Evolutionary conservation across 2,329 filamentous ascomycete genomes (phyloP), one percentile per base, ranked within the genome.

Genomic region (Cladosporium colombiae): DNA sequence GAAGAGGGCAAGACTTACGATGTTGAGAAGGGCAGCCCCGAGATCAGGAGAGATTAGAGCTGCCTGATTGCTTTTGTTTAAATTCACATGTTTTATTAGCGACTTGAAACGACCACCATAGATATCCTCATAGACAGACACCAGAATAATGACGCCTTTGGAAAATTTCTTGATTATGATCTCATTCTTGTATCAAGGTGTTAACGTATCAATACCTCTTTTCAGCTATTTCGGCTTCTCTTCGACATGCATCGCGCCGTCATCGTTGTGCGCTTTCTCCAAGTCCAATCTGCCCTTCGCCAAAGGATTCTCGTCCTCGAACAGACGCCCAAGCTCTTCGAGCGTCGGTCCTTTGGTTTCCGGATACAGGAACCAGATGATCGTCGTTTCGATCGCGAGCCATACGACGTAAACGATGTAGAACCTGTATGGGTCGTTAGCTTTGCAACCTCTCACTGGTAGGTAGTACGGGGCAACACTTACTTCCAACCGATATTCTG

Each of bases 241-340:
- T 35, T 62, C 60, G 21, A 62, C 13, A 23, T 55, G 49, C 23
- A 62, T 23, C 5, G 31, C 21, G n/a, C 27, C 46, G n/a, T 37
- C 46, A 13, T 40, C 60, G 23, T 62, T 49, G 3, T 37, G 21
- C 13, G 49, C 31, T 44, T 55, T 62, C 33, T 64, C 62, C 23
- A 52, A 40, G 29, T 58, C 62, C 33, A 64, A 16, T 13, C 44
- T 58, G 10, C 37, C 62, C 27, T 58, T 64, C 5, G 62, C 62
- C 35, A 64, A 6, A 23, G 62, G 62, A 25, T 64, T 64, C 25
- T 66, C 64, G 35, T 67, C 66, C n/a, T 70, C 65, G 74, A 92
- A 92, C 66, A 92, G 86, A 18, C 86, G 85, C 70, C 91, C 89
- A 76, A 92, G 88, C 74, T 93, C 89, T 74, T 93, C 90, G 1